Evolutionary conservation across 2,329 filamentous ascomycete species (phyloP).

Genomic region (Lasiodiplodia sp.): DNA sequence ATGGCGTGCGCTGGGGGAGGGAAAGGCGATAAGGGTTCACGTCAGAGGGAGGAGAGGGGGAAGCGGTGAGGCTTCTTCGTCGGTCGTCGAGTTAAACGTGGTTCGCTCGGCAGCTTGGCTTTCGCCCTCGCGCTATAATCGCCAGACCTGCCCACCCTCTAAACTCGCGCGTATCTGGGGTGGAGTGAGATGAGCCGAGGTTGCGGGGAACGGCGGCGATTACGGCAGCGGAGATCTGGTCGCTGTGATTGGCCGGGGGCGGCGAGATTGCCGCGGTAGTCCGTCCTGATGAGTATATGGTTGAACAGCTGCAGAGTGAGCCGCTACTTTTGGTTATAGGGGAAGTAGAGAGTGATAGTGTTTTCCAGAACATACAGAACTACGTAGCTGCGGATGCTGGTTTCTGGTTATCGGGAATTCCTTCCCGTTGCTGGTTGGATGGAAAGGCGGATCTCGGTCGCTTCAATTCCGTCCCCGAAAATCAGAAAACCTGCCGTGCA

Average conservation of each 20-base stretch:
- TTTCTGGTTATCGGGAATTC: conserved; percentile 11
- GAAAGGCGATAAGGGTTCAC: neutral
- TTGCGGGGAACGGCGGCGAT: conserved; percentile 4
- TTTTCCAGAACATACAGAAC: neutral
- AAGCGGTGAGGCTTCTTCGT: conserved; percentile 5
- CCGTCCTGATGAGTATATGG: neutral
- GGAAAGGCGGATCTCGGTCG: neutral
- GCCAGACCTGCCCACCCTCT: neutral
- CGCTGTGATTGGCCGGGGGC: conserved; percentile 4
- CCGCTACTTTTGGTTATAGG: neutral
- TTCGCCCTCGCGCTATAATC: neutral
- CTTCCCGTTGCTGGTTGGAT: neutral
- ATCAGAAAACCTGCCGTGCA: neutral
- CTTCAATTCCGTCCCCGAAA: conserved; percentile 3
- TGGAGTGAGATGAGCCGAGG: conserved; percentile 28
- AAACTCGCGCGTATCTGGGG: neutral
- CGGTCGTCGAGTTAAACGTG: conserved; percentile 4
- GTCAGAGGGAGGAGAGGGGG: neutral
- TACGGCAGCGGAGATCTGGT: conserved; percentile 19
- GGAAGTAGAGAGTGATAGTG: neutral
- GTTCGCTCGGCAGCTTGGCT: conserved; percentile 15
- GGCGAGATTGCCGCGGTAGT: neutral
- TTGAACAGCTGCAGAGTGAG: neutral
- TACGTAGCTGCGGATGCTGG: neutral
- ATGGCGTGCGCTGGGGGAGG: neutral